Base-by-base conservation (phyloP, 2,329 filamentous ascomycete genomes). In the Aspergillus novofumigatus region DNA sequence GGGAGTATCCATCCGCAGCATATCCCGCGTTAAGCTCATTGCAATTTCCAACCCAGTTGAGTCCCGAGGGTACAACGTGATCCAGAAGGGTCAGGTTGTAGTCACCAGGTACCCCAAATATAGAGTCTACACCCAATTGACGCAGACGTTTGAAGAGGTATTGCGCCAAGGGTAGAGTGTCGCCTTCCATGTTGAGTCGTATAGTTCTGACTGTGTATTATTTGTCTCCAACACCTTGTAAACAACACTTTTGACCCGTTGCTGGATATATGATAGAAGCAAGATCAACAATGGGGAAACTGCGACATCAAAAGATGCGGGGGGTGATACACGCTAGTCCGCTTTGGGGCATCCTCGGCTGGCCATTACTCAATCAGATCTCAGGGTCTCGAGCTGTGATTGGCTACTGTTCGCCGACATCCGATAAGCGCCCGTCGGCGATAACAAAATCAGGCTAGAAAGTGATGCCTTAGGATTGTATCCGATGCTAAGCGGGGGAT, bases 21-120 rank as follows among this genome's bases (percentile, higher is more conserved):
- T 72, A 72, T 17, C 86, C 85, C 49, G 87, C 87, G 69, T 90
- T 90, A 57, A 90, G 81, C 71, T 90, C 87, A 67, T 90, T 90
- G 62, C 85, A 85, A 69, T 86, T 90, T 55, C 75, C 76, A 41
- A 88, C 83, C 86, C 86, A 89, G 65, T 81, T 80, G 38, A 90
- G 74, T 3, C 80, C 82, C 51, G 77, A 76, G 44, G 81, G 78
- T 26, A 81, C 77, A 44, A 90, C 74, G 69, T 87, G 88, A 71
- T 90, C 88, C 32, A 90, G 79, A 8, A 86, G 81, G 10, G 83
- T 79, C 55, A 90, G 78, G 70, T 90, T 90, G 75, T 87, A 90
- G 72, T 90, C 87, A 17, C 72, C 86, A 3, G 87, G 86, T 20
- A 90, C 74, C 49, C 87, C 87, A 63, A 89, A 86, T 56, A 89